A percentile compares a stretch with the other conserved stretches of the same genome.
phyloP scores from a whole-genome alignment of 495 filamentous ascomycete species.

The Hypoxylon cercidicola region DNA sequence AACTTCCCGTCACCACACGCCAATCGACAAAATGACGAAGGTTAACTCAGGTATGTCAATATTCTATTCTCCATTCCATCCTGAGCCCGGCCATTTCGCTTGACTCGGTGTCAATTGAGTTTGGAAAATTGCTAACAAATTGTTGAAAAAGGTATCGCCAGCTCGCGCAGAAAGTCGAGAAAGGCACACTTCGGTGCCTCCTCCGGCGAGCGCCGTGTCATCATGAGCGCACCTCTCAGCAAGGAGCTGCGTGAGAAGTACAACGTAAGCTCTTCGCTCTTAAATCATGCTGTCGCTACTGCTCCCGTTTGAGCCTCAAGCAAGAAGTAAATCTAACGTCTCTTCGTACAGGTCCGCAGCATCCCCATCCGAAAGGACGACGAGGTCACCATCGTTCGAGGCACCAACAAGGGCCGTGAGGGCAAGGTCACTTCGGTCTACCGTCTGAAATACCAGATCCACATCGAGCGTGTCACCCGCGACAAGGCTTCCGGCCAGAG shows the following conservation, averaged over 20 bases:
- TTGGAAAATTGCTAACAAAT: constrained; percentile 19
- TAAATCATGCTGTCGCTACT: background rate
- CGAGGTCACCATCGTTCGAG: constrained; percentile 89
- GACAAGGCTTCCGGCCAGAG: constrained; percentile 95
- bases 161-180: constrained; percentile 95
- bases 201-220: constrained; percentile 87
- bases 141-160: constrained; percentile 67
- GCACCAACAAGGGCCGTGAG: constrained; percentile 92
- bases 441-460: constrained; percentile 95
- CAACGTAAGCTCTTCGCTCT: constrained; percentile 69
- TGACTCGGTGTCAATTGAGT: constrained; percentile 27
- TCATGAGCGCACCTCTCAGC: constrained; percentile 93
- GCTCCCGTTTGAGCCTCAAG: background rate
- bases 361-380: constrained; percentile 99
- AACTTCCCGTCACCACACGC: constrained; percentile 35
- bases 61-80: constrained; percentile 11
- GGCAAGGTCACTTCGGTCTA: constrained; percentile 96
- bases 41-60: constrained; percentile 60
- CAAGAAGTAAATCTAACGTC: constrained; percentile 18
- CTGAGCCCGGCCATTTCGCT: background rate
- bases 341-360: constrained; percentile 77
- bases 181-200: constrained; percentile 96
- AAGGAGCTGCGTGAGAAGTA: constrained; percentile 97
- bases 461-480: constrained; percentile 89
- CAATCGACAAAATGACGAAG: constrained; percentile 65